These are phyloP conservation scores for Anthoceros angustus DNA, from an alignment of 225 moss, liverwort and hornwort genomes.

Conservation along the genomic window DNA sequence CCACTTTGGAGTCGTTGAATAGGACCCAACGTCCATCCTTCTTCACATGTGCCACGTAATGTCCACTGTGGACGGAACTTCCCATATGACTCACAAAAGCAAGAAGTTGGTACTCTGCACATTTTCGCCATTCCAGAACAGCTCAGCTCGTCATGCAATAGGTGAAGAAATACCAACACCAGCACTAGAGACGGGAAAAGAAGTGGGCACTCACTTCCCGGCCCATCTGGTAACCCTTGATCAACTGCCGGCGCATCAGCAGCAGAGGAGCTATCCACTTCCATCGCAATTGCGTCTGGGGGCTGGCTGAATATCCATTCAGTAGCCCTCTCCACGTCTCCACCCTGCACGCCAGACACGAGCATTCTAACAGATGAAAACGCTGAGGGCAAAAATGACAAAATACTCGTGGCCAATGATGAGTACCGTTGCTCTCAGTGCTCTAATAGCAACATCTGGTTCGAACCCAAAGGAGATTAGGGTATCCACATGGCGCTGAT, in stretches of 20 bases:
- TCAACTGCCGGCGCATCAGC: conserved; percentile 22
- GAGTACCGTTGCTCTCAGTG: conserved; percentile 58
- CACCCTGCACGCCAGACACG: conserved; percentile 35
- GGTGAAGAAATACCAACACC: background rate
- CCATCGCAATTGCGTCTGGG: conserved; percentile 66
- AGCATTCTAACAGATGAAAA: background rate
- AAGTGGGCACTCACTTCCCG: conserved; percentile 44
- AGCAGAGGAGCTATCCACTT: conserved; percentile 53
- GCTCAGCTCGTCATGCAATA: background rate
- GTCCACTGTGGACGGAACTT: conserved; percentile 88
- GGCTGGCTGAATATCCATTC: conserved; percentile 88
- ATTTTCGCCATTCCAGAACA: background rate
- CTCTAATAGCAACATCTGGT: conserved; percentile 64
- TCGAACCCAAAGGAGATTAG: conserved; percentile 65
- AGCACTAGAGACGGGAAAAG: background rate
- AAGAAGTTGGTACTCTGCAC: conserved; percentile 81
- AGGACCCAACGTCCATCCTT: conserved; percentile 87
- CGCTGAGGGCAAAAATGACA: background rate
- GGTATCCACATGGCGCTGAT: conserved; percentile 58
- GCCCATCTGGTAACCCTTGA: conserved; percentile 48
- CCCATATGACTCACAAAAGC: conserved; percentile 99
- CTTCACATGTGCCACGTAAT: conserved; percentile 79
- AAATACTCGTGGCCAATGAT: background rate
- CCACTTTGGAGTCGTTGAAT: conserved; percentile 91
- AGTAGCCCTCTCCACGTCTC: conserved; percentile 82